Evolutionary conservation across 2,329 filamentous ascomycete genomes (phyloP), one percentile per base, ranked within the genome.

Genomic region (Botrytis tulipae): DNA sequence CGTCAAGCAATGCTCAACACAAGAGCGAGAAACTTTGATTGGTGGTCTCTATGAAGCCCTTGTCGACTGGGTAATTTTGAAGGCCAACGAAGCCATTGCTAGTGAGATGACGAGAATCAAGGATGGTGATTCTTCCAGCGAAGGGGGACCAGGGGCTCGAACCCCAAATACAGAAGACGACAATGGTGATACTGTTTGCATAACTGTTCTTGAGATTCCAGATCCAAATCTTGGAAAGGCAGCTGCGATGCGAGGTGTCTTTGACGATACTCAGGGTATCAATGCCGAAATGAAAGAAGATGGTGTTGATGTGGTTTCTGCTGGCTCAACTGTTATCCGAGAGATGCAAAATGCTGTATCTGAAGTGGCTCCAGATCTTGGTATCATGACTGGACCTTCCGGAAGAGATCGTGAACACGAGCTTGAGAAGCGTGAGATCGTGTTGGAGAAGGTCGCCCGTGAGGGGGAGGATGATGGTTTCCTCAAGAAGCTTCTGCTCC

Each of bases 281-380:
- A 98, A 98, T 78, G 88, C 92, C 0, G 96, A 99, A 84, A 98
- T 99, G 95, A 97, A 95, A 80, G 92, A 95, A 75, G 96, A 99
- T 77, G 96, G 96, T 16, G 88, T 99, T 0, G 88, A 93, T n/a
- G 87, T 97, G 3, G 84, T 87, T 1, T 78, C 91, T 0, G 90
- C 90, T 1, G 92, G 93, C n/a, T 92, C 91, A 73, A 97, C 95
- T 0, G 92, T 98, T 16, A 82, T 95, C 22, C 91, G 92, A 54
- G 95, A 98, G 81, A 97, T 97, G 92, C 90, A 93, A 79, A 90
- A 91, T 73, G 94, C 95, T 2, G 89, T 98, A 8, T 84, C 89
- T 0, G 91, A 93, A 67, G 92, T 91, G 57, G 93, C 91, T 68
- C 90, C 91, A 2, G 93, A 98, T 77, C 85, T 97, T 60, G 94